phyloP scores from a whole-genome alignment of 2,329 filamentous ascomycete genomes.

The Botrytis fabae region DNA sequence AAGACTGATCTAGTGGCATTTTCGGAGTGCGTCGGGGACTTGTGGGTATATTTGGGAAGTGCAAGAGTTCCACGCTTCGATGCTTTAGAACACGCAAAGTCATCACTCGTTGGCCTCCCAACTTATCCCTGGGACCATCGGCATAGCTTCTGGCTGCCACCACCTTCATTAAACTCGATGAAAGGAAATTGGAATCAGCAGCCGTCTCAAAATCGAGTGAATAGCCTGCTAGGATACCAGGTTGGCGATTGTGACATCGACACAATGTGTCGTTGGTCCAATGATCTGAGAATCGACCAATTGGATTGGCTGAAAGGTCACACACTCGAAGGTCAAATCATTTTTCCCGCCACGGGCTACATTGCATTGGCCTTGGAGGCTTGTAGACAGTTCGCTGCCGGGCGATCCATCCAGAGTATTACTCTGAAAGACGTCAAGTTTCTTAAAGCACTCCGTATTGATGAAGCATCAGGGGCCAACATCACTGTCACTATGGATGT shows the following conservation, averaged over 20 bases:
- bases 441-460: not conserved
- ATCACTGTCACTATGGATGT: not conserved
- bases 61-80: not conserved
- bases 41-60: constrained; percentile 24
- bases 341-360: constrained; percentile 52
- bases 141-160: not conserved
- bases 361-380: constrained; percentile 50
- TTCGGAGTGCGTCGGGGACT: constrained; percentile 12
- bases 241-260: not conserved
- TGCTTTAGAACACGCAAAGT: not conserved
- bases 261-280: constrained; percentile 24
- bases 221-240: not conserved
- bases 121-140: not conserved
- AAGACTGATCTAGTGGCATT: constrained; percentile 21
- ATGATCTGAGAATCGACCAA: constrained; percentile 35
- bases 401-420: not conserved
- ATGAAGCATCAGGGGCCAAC: not conserved
- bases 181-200: not conserved
- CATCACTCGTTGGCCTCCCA: not conserved
- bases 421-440: not conserved
- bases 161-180: not conserved
- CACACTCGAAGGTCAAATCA: constrained; percentile 39
- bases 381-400: not conserved
- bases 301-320: constrained; percentile 50
- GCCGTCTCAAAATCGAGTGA: not conserved